Conservation (phyloP, 163 green algal species). For the Prototheca wickerhamii region DNA sequence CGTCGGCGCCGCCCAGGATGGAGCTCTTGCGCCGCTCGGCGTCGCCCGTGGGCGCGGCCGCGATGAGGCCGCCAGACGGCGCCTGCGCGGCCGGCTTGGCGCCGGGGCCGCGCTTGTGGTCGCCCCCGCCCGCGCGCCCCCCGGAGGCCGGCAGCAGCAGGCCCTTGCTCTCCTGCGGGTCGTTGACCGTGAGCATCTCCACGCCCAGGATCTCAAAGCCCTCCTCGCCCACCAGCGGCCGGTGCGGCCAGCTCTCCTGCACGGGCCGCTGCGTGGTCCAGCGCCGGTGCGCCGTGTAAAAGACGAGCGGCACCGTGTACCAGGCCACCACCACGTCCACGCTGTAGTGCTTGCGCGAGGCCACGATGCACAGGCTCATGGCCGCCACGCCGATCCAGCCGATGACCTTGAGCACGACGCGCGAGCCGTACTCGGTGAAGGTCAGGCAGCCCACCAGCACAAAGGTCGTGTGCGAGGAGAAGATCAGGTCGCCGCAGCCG, state of each 20-base stretch:
- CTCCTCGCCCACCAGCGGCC: slow-evolving; percentile 22
- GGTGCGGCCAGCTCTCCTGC: slow-evolving; percentile 39
- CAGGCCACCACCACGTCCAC: slow-evolving; percentile 26
- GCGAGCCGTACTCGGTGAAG: slow-evolving; percentile 51
- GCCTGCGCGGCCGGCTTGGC: slow-evolving; percentile 11
- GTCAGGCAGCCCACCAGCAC: slow-evolving; percentile 58
- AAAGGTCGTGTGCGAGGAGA: slow-evolving; percentile 90
- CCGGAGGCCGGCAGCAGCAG: background rate
- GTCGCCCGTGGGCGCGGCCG: background rate
- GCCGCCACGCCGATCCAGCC: slow-evolving; percentile 52
- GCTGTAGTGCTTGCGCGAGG: slow-evolving; percentile 86
- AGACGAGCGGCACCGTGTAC: slow-evolving; percentile 56
- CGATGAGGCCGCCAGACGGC: background rate
- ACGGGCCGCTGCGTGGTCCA: slow-evolving; percentile 50
- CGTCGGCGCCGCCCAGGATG: slow-evolving; percentile 4
- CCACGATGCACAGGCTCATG: slow-evolving; percentile 76
- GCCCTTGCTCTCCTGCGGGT: background rate
- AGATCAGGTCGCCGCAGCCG: slow-evolving; percentile 91
- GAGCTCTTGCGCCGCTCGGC: background rate
- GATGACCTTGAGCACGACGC: slow-evolving; percentile 44
- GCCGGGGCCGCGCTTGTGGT: background rate
- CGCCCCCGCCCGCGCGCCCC: background rate
- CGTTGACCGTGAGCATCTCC: slow-evolving; percentile 2
- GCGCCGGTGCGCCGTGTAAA: slow-evolving; percentile 45
- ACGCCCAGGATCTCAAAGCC: slow-evolving; percentile 12